Evolutionary conservation across 192 early-diverging fungal species (phyloP), one percentile per base, ranked within the genome.

Genomic region (Thoreauomyces humboldtii): DNA sequence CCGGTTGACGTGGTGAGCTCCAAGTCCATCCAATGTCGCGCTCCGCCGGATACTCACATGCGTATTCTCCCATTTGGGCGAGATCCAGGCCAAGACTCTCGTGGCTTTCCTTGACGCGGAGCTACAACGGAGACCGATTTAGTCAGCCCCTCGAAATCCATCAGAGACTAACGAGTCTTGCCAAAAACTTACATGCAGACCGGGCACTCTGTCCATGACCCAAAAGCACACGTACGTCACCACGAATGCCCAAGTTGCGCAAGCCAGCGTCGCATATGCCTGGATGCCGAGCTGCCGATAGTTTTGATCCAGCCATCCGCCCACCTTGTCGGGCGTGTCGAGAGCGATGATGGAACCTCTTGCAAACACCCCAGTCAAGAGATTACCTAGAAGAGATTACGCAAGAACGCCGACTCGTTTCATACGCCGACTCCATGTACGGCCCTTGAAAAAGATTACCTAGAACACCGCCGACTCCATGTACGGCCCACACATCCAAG

Each of bases 291-390:
- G 58, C 65, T 93, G 92, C 58, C 84, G 88, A 75, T 79, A 91
- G 76, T 92, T 84, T 28, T 87, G 88, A 56, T 94, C 86, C 15
- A 94, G 72, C 88, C 85, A 88, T 24, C 92, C 91, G 47, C 90
- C 90, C 1, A 65, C 58, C 21, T 86, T 85, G n/a, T 73, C 75
- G 33, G 73, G 64, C 19, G 67, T 27, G 63, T 87, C 87, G 32
- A 95, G 83, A 1, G 70, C 80, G 31, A 86, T 86, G 19, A 94
- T 74, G 0, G 65, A 73, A 46, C 85, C 81, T 67, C 88, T 84
- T 50, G 92, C 91, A 78, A 96, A 95, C 33, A 95, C 68, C 36
- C 91, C 94, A 9, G 92, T 94, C 34, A 95, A 75, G 47, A 96
- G 38, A 38, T 87, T 85, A 0, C 94, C 94, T n/a, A n/a, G n/a